Conservation (phyloP, 2,329 filamentous ascomycete species). For the Malbranchea zuffiana region DNA sequence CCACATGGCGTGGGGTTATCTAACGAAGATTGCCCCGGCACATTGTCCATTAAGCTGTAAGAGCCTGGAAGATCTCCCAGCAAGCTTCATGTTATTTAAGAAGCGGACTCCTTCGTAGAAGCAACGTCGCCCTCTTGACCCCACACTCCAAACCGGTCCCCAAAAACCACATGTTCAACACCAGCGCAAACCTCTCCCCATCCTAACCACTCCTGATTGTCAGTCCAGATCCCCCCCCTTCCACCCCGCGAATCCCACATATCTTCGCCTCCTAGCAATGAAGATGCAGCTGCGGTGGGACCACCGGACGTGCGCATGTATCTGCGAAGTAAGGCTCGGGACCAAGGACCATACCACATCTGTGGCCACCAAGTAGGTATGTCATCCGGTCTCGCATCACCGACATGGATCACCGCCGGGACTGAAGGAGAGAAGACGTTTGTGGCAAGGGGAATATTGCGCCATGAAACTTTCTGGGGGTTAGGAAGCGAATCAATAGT, state of each 20-base stretch:
- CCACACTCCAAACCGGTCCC: slow-evolving; percentile 18
- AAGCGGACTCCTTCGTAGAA: too few species aligned
- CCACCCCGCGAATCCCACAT: slow-evolving; percentile 43
- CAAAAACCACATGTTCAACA: slow-evolving; percentile 37
- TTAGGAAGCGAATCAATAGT: slow-evolving; percentile 36
- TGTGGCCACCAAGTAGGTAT: too few species aligned
- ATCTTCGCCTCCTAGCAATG: slow-evolving; percentile 37
- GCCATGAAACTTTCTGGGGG: slow-evolving; percentile 33
- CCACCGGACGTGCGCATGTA: slow-evolving; percentile 38
- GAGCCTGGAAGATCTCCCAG: too few species aligned
- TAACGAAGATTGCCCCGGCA: too few species aligned
- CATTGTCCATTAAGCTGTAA: too few species aligned
- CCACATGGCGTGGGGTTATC: too few species aligned
- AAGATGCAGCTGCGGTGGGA: slow-evolving; percentile 33
- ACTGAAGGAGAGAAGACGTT: slow-evolving; percentile 40
- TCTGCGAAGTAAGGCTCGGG: slow-evolving; percentile 40
- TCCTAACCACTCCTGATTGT: slow-evolving; percentile 38
- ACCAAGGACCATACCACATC: slow-evolving; percentile 41
- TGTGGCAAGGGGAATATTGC: slow-evolving; percentile 35
- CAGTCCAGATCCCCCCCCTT: slow-evolving; percentile 45
- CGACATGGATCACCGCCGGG: slow-evolving; percentile 36
- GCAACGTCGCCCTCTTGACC: background rate
- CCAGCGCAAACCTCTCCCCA: slow-evolving; percentile 40
- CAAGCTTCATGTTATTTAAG: too few species aligned
- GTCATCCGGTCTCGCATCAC: slow-evolving; percentile 25